Percentiles rank a stretch among this genome's conserved stretches.
Evolutionary conservation across 305 asterid species (phyloP).

Genomic region (Plantago rigida): DNA sequence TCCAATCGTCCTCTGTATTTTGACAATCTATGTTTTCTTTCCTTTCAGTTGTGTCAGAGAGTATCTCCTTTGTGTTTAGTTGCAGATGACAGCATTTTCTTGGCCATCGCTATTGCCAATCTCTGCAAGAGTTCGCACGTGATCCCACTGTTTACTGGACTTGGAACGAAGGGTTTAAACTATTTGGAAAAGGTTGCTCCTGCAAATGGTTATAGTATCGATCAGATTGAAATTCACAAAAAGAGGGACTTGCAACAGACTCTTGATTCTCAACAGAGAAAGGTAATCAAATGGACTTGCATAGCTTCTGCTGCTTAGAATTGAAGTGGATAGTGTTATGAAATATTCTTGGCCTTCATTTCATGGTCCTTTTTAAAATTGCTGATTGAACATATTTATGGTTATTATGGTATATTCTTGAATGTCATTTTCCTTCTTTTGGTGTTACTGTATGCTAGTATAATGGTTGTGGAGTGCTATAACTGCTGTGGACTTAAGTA

Average conservation of each 20-base stretch:
- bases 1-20: conserved; percentile 14
- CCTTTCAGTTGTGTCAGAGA: conserved; percentile 52
- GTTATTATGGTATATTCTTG: conserved; percentile 14
- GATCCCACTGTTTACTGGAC: conserved; percentile 69
- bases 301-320: neutral
- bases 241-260: conserved; percentile 39
- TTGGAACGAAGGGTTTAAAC: conserved; percentile 49
- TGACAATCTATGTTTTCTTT: conserved; percentile 16
- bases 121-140: conserved; percentile 55
- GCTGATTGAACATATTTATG: conserved; percentile 18
- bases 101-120: conserved; percentile 46
- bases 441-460: neutral
- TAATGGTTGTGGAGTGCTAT: conserved; percentile 1
- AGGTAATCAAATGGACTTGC: conserved; percentile 36
- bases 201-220: conserved; percentile 59
- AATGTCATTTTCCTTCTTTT: conserved; percentile 10
- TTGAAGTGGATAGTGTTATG: neutral
- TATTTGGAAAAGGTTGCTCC: conserved; percentile 56
- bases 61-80: conserved; percentile 53
- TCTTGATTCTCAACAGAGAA: conserved; percentile 39
- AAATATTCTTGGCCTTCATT: neutral
- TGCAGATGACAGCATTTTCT: conserved; percentile 82
- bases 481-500: conserved; percentile 7
- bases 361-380: neutral
- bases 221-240: conserved; percentile 42